Conservation (phyloP, 1,284 basidiomycete genomes). For the Malassezia nana region DNA sequence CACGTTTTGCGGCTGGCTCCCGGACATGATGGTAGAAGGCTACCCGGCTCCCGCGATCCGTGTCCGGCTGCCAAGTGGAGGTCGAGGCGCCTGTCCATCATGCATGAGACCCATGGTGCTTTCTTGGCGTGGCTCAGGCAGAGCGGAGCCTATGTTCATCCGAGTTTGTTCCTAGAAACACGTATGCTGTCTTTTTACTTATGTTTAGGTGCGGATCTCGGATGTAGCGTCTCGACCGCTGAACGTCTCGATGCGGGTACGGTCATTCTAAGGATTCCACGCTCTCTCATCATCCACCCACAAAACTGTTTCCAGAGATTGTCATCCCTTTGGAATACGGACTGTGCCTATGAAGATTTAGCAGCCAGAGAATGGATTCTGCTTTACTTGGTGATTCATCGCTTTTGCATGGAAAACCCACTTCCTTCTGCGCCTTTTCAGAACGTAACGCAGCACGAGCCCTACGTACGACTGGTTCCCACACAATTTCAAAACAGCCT, state of each 20-base stretch:
- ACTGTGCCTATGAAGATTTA: background rate
- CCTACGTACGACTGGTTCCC: constrained; percentile 28
- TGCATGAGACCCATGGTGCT: background rate
- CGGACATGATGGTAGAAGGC: background rate
- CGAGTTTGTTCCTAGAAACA: background rate
- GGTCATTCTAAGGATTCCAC: background rate
- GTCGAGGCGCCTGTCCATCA: background rate
- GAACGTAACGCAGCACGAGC: constrained; percentile 10
- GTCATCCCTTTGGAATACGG: background rate
- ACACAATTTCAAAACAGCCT: constrained; percentile 22
- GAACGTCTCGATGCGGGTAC: background rate
- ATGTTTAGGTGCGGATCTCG: background rate
- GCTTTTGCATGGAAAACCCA: background rate
- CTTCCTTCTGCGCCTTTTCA: background rate
- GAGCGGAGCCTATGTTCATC: background rate
- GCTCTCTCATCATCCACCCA: constrained; percentile 1
- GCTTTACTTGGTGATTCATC: constrained; percentile 7
- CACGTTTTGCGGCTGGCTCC: constrained; percentile 4
- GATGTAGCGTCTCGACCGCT: background rate
- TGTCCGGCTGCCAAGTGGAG: constrained; percentile 1
- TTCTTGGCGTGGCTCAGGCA: constrained; percentile 1
- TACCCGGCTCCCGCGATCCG: background rate
- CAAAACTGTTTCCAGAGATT: background rate
- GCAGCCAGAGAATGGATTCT: background rate
- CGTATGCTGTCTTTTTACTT: background rate